Evolutionary conservation across 805 yeast species (phyloP).

Genomic region (Saccharomyces eubayanus): DNA sequence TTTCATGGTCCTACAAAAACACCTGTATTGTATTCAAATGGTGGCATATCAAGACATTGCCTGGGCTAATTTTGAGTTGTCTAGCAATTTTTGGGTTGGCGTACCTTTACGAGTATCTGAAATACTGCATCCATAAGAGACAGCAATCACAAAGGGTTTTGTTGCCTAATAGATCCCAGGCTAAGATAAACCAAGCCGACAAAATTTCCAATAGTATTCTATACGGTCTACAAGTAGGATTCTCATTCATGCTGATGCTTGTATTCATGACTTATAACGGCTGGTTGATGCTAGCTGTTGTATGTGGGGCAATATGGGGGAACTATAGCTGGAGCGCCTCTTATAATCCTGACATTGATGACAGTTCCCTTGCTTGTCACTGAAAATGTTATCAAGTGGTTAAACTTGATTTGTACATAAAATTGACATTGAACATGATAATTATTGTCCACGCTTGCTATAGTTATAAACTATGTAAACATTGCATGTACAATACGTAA

Average conservation of each 20-base stretch:
- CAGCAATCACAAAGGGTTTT: conserved; percentile 1
- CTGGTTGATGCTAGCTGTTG: conserved; percentile 72
- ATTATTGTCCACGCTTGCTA: not conserved
- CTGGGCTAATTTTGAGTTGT: conserved; percentile 46
- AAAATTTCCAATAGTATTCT: conserved; percentile 31
- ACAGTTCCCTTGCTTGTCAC: conserved; percentile 20
- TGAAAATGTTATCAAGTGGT: conserved; percentile 3
- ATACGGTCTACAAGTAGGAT: conserved; percentile 61
- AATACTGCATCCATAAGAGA: conserved; percentile 8
- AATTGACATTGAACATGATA: not conserved
- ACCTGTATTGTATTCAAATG: conserved; percentile 65
- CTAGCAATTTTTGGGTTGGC: conserved; percentile 41
- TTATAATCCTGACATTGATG: conserved; percentile 6
- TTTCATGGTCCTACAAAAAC: conserved; percentile 70
- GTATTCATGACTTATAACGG: conserved; percentile 84
- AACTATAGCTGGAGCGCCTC: conserved; percentile 48
- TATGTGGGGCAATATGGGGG: conserved; percentile 64
- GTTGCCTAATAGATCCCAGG: not conserved
- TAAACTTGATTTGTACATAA: not conserved
- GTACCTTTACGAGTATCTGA: conserved; percentile 52
- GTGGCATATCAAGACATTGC: conserved; percentile 63
- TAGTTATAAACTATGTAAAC: not conserved
- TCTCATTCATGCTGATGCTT: conserved; percentile 66
- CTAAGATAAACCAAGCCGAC: not conserved
- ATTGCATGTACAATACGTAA: not conserved